Evolutionary conservation across 345 rosid genomes (phyloP).

Genomic region (Syzygium grande): DNA sequence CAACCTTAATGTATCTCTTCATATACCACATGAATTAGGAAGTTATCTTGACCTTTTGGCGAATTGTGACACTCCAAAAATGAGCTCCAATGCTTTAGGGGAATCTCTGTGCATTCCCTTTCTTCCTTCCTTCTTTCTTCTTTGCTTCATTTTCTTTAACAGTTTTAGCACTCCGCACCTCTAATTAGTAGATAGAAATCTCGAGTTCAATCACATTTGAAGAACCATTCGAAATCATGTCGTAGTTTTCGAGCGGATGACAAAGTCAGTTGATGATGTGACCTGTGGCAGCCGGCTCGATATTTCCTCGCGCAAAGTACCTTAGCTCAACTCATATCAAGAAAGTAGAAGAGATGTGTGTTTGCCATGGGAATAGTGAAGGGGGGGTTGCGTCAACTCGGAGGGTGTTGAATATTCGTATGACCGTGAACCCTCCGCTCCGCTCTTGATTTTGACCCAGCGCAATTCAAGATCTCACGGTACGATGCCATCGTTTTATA

Average conservation of each 20-base stretch:
- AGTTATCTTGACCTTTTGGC: neutral
- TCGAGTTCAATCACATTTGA: neutral
- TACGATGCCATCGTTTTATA: neutral
- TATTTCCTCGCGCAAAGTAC: neutral
- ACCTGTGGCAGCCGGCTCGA: neutral
- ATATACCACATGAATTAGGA: no score
- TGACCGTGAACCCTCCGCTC: neutral
- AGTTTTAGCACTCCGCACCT: neutral
- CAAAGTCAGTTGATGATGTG: neutral
- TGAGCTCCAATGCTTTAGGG: neutral
- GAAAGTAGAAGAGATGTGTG: no score
- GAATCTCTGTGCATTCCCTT: neutral
- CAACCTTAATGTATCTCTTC: no score
- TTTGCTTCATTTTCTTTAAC: fast-evolving
- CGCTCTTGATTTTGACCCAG: neutral
- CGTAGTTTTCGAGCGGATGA: neutral
- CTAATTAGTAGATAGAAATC: neutral
- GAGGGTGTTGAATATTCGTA: neutral
- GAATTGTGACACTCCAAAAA: neutral
- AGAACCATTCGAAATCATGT: neutral
- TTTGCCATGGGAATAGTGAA: neutral
- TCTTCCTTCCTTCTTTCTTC: neutral
- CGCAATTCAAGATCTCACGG: neutral
- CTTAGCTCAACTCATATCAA: no score
- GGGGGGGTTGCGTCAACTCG: neutral